Evolutionary conservation across 2,329 filamentous ascomycete species (phyloP), one percentile per base, ranked within the genome.

Genomic region (Verticillium isaacii): DNA sequence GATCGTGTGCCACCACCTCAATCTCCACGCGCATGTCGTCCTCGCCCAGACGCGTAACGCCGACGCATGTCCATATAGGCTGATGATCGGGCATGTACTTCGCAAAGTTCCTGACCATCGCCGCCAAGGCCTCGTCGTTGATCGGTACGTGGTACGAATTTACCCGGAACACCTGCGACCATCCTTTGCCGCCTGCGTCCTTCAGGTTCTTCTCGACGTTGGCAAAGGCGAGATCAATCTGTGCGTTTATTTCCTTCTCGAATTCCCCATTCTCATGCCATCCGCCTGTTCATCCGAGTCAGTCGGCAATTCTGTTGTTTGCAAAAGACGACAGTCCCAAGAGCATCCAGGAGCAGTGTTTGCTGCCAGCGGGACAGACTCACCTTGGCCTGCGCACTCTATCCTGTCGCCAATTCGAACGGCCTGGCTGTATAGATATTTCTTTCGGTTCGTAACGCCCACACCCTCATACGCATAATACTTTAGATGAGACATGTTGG

Each of bases 11-110:
- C 9, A 74, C 73, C 11, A 85, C 83, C 70, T 88, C 85, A 69
- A 88, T 82, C 72, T 88, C 85, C 3, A 88, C 77, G 25, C 74
- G 69, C 85, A 88, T 88, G 36, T 75, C 77, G 32, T 78, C 75
- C 61, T 75, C 70, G 0, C 74, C 83, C 7, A 88, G 68, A 37
- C 72, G 66, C 1, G 72, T 66, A 1, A 87, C 84, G 0, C 80
- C 83, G 15, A 87, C 72, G 61, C 72, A 75, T 0, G 84, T 87
- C 81, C 81, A 84, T 1, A 84, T 73, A 0, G 84, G 83, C 62
- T 78, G 68, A 66, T 86, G 82, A 36, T 80, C 67, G 0, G 82
- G 82, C 72, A 82, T 79, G 71, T 78, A 84, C 64, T 79, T 79
- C 61, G 72, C 72, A 54, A 85, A 76, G 57, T 82, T 80, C 39